Conservation (phyloP, 1,284 basidiomycete species). For the Mycena citricolor region DNA sequence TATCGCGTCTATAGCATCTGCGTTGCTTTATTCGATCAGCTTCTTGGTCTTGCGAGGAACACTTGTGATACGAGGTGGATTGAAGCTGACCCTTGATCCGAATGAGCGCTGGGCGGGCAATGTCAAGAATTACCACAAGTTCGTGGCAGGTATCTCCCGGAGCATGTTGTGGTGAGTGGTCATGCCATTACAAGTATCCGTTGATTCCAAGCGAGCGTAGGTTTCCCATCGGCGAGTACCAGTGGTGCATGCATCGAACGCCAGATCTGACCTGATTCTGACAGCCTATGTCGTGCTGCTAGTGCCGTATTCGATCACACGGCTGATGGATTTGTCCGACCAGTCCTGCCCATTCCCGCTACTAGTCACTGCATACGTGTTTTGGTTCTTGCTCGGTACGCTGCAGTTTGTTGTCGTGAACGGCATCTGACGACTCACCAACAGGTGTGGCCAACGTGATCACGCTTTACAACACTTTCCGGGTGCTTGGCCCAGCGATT, state of each 20-base stretch:
- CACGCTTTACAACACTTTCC: conserved; percentile 67
- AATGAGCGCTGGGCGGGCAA: conserved; percentile 43
- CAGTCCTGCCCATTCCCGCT: conserved; percentile 43
- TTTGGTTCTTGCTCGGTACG: conserved; percentile 57
- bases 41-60: conserved; percentile 59
- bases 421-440: conserved; percentile 16
- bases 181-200: conserved; percentile 3
- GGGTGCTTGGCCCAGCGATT: conserved; percentile 59
- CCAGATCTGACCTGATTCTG: conserved; percentile 5
- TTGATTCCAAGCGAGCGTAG: conserved; percentile 32
- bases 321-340: conserved; percentile 49
- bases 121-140: conserved; percentile 53
- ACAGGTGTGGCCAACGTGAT: conserved; percentile 62
- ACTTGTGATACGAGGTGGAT: conserved; percentile 34
- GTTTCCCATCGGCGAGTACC: conserved; percentile 58
- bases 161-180: conserved; percentile 65
- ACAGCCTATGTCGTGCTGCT: conserved; percentile 60
- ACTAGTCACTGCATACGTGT: conserved; percentile 51
- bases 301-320: conserved; percentile 56
- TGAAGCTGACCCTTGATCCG: conserved; percentile 49
- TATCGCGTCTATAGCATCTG: conserved; percentile 51
- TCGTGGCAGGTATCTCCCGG: conserved; percentile 56
- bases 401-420: conserved; percentile 6
- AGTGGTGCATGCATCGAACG: background rate
- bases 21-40: conserved; percentile 55